Evolutionary conservation across 1,284 basidiomycete species (phyloP).

Genomic region (Irpex lacteus): DNA sequence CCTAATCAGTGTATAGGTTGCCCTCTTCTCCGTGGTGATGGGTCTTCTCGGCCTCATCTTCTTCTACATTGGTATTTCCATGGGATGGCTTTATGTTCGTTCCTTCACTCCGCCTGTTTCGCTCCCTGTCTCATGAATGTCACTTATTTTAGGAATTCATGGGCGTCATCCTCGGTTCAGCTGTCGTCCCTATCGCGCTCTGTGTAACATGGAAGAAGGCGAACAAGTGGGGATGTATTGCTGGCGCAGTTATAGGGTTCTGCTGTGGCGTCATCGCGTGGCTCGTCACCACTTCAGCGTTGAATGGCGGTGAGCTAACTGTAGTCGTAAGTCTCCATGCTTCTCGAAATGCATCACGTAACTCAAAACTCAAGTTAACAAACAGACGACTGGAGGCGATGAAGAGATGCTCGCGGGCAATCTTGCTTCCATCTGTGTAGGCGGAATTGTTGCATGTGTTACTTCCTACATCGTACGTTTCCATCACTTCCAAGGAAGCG

Average conservation of each 20-base stretch:
- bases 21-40: constrained; percentile 75
- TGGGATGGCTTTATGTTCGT: constrained; percentile 85
- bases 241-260: constrained; percentile 73
- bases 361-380: constrained; percentile 18
- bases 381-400: constrained; percentile 54
- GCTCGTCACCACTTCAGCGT: constrained; percentile 77
- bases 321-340: constrained; percentile 51
- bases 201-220: constrained; percentile 81
- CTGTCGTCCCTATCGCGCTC: constrained; percentile 83
- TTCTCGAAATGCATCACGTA: constrained; percentile 3
- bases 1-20: constrained; percentile 45
- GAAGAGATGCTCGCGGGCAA: constrained; percentile 88
- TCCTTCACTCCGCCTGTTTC: background rate
- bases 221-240: constrained; percentile 80
- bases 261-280: constrained; percentile 71
- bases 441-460: constrained; percentile 70
- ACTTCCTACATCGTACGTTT: constrained; percentile 58
- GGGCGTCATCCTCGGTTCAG: constrained; percentile 83
- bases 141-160: constrained; percentile 59
- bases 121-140: background rate
- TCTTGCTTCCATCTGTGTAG: constrained; percentile 80
- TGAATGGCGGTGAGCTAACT: constrained; percentile 72
- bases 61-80: constrained; percentile 84
- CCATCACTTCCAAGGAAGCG: background rate
- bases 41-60: constrained; percentile 84